Evolutionary conservation across 2,329 filamentous ascomycete species (phyloP), one percentile per base, ranked within the genome.

Genomic region (Stagonosporopsis rhizophila): DNA sequence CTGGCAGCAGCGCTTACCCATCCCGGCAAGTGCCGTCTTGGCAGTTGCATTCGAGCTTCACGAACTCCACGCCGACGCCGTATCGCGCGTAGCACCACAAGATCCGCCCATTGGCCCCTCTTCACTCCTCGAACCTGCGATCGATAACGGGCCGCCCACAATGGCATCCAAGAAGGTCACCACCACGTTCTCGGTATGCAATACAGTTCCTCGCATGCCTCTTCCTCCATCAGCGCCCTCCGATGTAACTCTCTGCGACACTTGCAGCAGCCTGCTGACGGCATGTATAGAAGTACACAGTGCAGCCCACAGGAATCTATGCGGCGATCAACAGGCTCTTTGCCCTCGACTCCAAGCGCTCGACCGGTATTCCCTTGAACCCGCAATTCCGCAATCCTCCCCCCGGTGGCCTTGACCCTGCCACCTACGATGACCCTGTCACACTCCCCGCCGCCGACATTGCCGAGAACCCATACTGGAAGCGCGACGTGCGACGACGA

Each of bases 391-490:
- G 95, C 69, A 89, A 91, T 79, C 95, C 95, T 58, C 80, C 93
- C 45, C 95, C 90, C 9, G 92, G 90, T 64, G 83, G 81, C 65
- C 81, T 86, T 70, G 87, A 91, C 69, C 90, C 91, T 32, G 79
- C 84, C 54, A 77, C 77, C 57, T 95, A 94, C 81, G 86, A 90
- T 75, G 92, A 96, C 75, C 90, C 91, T 20, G 89, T 94, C 57
- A 96, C 91, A 14, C 57, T 89, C 0, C 92, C 92, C n/a, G 90
- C 92, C 2, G 91, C 85, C 65, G 92, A 96, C 75, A 88, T 96
- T 69, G 92, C 92, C 69, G 91, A 94, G 77, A 96, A 96, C 80
- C 87, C 92, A 34, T 96, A 97, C 82, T 99, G 92, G 92, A 96
- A 96, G 84, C 92, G 95, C 71, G 95, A 99, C 74, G 78, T 82